Evolutionary conservation across 2,329 filamentous ascomycete species (phyloP).

Genomic region (Claviceps sorghi): DNA sequence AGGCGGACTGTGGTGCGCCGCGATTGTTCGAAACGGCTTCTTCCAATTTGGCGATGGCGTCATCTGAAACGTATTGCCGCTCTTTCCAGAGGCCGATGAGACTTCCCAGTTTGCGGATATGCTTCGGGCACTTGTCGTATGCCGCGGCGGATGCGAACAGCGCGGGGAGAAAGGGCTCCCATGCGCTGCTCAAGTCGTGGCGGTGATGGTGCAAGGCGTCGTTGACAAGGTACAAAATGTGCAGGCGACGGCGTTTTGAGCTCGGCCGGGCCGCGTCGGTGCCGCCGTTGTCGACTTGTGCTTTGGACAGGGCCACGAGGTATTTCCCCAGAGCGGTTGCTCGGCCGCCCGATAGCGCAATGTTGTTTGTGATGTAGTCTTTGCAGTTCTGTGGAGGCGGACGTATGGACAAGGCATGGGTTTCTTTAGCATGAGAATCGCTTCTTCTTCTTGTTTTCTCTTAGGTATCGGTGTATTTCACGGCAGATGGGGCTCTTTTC

Average conservation of each 20-base stretch:
- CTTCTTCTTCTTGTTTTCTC: neutral
- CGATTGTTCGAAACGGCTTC: conserved; percentile 34
- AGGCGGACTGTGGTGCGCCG: conserved; percentile 8
- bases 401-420: neutral
- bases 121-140: conserved; percentile 47
- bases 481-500: neutral
- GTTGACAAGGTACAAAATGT: conserved; percentile 64
- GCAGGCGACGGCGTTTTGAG: conserved; percentile 52
- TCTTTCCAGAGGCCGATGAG: conserved; percentile 59
- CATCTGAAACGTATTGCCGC: conserved; percentile 43
- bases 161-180: conserved; percentile 46
- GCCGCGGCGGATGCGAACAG: conserved; percentile 45
- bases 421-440: conserved; percentile 7
- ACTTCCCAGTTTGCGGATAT: conserved; percentile 47
- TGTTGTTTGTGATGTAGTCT: conserved; percentile 63
- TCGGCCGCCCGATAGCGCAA: conserved; percentile 52
- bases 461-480: neutral
- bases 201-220: conserved; percentile 59
- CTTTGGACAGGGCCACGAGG: conserved; percentile 50
- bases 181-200: conserved; percentile 36
- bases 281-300: conserved; percentile 15
- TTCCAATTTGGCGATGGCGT: conserved; percentile 43
- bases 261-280: conserved; percentile 31
- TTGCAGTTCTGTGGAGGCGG: conserved; percentile 56
- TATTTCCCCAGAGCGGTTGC: conserved; percentile 60